Conservation (phyloP, 768 basidiomycete species). For the Hysterangium stoloniferum region DNA sequence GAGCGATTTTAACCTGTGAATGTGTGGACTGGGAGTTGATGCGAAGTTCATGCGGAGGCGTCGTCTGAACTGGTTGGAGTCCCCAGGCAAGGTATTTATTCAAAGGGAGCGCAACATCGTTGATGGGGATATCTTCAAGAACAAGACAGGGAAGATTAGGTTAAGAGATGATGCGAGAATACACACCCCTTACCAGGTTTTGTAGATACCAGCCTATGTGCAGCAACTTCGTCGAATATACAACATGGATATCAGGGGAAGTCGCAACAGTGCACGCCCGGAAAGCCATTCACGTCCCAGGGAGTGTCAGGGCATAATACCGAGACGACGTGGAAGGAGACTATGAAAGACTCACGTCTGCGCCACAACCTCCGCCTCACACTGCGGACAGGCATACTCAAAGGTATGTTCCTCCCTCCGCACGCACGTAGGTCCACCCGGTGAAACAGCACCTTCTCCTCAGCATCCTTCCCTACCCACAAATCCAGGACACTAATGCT, state of each 20-base stretch:
- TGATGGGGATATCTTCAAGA: slow-evolving; percentile 70
- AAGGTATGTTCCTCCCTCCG: slow-evolving; percentile 50
- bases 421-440: slow-evolving; percentile 56
- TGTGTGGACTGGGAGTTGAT: slow-evolving; percentile 18
- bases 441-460: slow-evolving; percentile 57
- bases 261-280: too few species aligned
- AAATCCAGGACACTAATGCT: slow-evolving; percentile 71
- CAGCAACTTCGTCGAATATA: slow-evolving; percentile 93
- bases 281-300: too few species aligned
- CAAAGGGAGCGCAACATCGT: slow-evolving; percentile 49
- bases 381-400: slow-evolving; percentile 77
- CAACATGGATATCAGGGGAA: slow-evolving; percentile 72
- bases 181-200: slow-evolving; percentile 66
- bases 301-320: too few species aligned
- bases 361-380: slow-evolving; percentile 60
- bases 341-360: slow-evolving; percentile 46
- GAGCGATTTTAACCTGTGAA: slow-evolving; percentile 43
- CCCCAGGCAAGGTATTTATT: slow-evolving; percentile 55
- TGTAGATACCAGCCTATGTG: slow-evolving; percentile 90
- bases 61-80: slow-evolving; percentile 67
- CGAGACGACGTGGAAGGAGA: neutral
- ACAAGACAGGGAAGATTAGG: neutral
- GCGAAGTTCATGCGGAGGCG: slow-evolving; percentile 26
- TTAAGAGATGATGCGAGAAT: neutral
- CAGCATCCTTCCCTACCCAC: slow-evolving; percentile 38